Percentiles rank a stretch among this genome's conserved stretches.
These are phyloP conservation scores for Citrus maxima DNA, from an alignment of 345 rosid genomes.

Conservation along the genomic window DNA sequence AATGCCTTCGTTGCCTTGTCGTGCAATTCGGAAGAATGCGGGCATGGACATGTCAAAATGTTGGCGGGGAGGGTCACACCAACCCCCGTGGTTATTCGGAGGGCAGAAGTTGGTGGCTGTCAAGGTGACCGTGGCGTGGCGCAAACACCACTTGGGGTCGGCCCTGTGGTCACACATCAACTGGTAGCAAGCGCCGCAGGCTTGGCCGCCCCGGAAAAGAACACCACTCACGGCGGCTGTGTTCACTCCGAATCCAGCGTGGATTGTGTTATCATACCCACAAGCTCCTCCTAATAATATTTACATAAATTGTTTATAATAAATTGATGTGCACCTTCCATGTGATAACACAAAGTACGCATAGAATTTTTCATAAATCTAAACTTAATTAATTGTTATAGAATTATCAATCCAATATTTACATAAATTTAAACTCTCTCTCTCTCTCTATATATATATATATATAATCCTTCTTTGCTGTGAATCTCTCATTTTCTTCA, in stretches of 20 bases:
- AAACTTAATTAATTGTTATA: too few species aligned
- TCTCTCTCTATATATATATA: too few species aligned
- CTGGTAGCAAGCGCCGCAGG: conserved; percentile 80
- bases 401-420: too few species aligned
- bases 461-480: too few species aligned
- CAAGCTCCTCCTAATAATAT: conserved; percentile 73
- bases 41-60: conserved; percentile 84
- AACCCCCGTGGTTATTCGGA: conserved; percentile 67
- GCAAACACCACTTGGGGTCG: conserved; percentile 83
- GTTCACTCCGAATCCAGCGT: conserved; percentile 74
- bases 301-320: neutral
- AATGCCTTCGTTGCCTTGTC: conserved; percentile 74
- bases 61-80: conserved; percentile 78
- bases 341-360: too few species aligned
- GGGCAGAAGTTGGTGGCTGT: conserved; percentile 91
- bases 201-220: conserved; percentile 57
- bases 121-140: conserved; percentile 44
- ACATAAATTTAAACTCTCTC: too few species aligned
- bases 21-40: conserved; percentile 66
- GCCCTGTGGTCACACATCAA: conserved; percentile 49
- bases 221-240: conserved; percentile 73
- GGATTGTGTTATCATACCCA: conserved; percentile 71
- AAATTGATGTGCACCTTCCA: too few species aligned
- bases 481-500: too few species aligned
- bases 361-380: too few species aligned